These are phyloP conservation scores for Calonectria crousiana DNA, from an alignment of 2,329 filamentous ascomycete genomes.

Conservation along the genomic window DNA sequence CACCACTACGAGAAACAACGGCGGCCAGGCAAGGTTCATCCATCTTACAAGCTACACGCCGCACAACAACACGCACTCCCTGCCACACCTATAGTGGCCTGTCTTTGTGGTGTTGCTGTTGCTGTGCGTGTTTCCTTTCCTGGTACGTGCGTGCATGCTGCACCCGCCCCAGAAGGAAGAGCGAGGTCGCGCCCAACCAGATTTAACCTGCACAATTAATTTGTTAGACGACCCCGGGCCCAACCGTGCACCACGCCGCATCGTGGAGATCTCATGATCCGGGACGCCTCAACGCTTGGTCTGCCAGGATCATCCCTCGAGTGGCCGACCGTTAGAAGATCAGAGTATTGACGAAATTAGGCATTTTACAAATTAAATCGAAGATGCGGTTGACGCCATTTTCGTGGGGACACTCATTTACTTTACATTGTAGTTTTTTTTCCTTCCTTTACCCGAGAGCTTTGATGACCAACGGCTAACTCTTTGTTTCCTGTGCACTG, in stretches of 20 bases:
- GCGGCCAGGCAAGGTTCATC: conserved; percentile 6
- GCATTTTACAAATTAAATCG: conserved; percentile 27
- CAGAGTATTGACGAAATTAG: conserved; percentile 37
- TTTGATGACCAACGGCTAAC: conserved; percentile 26
- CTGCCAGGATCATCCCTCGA: conserved; percentile 32
- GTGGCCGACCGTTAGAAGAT: conserved; percentile 34
- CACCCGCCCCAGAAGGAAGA: not conserved
- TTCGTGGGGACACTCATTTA: conserved; percentile 22
- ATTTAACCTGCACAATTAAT: not conserved
- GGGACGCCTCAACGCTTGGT: conserved; percentile 30
- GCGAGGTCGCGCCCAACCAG: not conserved
- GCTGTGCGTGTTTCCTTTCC: not conserved
- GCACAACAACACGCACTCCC: conserved; percentile 7
- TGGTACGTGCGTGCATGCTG: not conserved
- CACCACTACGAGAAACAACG: conserved; percentile 15
- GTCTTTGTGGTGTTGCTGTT: not conserved
- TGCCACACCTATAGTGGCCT: conserved; percentile 12
- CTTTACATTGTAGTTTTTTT: not conserved
- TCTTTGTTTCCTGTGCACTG: conserved; percentile 21
- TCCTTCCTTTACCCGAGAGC: conserved; percentile 3
- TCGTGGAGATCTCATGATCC: conserved; percentile 45
- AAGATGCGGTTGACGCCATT: conserved; percentile 25
- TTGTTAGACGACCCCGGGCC: conserved; percentile 16
- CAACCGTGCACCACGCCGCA: conserved; percentile 43
- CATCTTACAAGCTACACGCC: conserved; percentile 12